Percentiles rank a stretch among this genome's conserved stretches.
Conservation (phyloP, 2,329 filamentous ascomycete genomes). For the Cordyceps javanica region DNA sequence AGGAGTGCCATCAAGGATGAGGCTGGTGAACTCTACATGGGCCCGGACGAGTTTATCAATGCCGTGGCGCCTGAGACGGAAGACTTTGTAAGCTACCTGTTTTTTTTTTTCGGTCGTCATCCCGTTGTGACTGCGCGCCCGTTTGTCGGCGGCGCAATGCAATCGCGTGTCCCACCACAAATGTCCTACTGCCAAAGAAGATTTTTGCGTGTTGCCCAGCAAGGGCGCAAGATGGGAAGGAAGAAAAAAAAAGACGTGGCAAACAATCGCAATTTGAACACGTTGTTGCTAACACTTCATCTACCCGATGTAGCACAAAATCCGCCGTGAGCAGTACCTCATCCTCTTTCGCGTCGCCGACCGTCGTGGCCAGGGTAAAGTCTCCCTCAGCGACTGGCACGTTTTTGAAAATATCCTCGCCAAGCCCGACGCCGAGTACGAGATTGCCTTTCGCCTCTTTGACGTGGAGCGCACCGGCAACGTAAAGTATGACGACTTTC, state of each 20-base stretch:
- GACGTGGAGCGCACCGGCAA: slow-evolving; percentile 76
- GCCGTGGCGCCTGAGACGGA: slow-evolving; percentile 81
- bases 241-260: not conserved
- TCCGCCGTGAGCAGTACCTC: slow-evolving; percentile 90
- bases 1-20: slow-evolving; percentile 70
- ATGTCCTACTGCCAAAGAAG: not conserved
- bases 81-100: slow-evolving; percentile 73
- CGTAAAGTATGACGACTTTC: slow-evolving; percentile 87
- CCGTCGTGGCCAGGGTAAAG: slow-evolving; percentile 62
- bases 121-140: not conserved
- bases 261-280: slow-evolving; percentile 13
- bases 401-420: slow-evolving; percentile 89
- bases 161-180: not conserved
- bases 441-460: slow-evolving; percentile 96
- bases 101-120: slow-evolving; percentile 17
- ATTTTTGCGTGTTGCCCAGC: not conserved
- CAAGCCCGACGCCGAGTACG: slow-evolving; percentile 96
- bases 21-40: slow-evolving; percentile 74
- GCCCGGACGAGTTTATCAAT: slow-evolving; percentile 79
- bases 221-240: not conserved
- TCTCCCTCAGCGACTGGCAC: slow-evolving; percentile 81
- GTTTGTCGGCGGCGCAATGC: not conserved
- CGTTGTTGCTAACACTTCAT: not conserved
- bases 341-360: slow-evolving; percentile 92
- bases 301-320: slow-evolving; percentile 71